phyloP scores from a whole-genome alignment of 1,284 basidiomycete species.

The Cutaneotrichosporon arboriforme region DNA sequence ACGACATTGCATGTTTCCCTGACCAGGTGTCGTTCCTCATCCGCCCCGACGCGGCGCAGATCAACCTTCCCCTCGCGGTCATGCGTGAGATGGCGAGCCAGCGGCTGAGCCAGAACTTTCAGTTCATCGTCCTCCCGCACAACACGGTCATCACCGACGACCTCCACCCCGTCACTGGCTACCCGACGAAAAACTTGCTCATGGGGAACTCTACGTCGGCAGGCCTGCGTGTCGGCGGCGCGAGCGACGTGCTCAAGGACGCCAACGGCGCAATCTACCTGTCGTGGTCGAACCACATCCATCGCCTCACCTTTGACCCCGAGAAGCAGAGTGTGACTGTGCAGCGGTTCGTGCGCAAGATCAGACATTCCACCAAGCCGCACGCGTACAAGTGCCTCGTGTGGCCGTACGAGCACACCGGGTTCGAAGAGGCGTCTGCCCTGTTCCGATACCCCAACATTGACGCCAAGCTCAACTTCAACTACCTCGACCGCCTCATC shows the following conservation, averaged over 20 bases:
- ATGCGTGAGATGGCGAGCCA: slow-evolving; percentile 93
- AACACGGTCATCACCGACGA: slow-evolving; percentile 23
- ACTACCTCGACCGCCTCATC: slow-evolving; percentile 55
- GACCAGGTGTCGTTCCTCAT: slow-evolving; percentile 61
- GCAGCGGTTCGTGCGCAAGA: slow-evolving; percentile 73
- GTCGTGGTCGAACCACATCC: slow-evolving; percentile 92
- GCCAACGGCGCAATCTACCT: slow-evolving; percentile 76
- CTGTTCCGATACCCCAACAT: slow-evolving; percentile 64
- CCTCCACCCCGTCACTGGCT: neutral
- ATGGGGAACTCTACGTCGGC: slow-evolving; percentile 54
- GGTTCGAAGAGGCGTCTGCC: slow-evolving; percentile 73
- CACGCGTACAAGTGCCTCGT: slow-evolving; percentile 82
- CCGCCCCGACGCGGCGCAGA: slow-evolving; percentile 32
- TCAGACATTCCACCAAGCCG: slow-evolving; percentile 57
- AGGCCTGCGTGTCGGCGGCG: slow-evolving; percentile 56
- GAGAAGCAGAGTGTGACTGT: slow-evolving; percentile 83
- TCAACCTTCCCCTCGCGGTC: slow-evolving; percentile 70
- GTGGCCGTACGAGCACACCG: slow-evolving; percentile 83
- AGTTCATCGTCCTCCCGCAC: slow-evolving; percentile 64
- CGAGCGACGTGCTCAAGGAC: slow-evolving; percentile 63
- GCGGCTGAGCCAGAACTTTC: slow-evolving; percentile 84
- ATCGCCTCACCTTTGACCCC: slow-evolving; percentile 72
- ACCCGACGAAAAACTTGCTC: slow-evolving; percentile 53
- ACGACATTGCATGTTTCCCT: slow-evolving; percentile 48
- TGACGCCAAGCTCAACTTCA: slow-evolving; percentile 43